Evolutionary conservation across 805 yeast species (phyloP).

Genomic region (Peterozyma toletana): DNA sequence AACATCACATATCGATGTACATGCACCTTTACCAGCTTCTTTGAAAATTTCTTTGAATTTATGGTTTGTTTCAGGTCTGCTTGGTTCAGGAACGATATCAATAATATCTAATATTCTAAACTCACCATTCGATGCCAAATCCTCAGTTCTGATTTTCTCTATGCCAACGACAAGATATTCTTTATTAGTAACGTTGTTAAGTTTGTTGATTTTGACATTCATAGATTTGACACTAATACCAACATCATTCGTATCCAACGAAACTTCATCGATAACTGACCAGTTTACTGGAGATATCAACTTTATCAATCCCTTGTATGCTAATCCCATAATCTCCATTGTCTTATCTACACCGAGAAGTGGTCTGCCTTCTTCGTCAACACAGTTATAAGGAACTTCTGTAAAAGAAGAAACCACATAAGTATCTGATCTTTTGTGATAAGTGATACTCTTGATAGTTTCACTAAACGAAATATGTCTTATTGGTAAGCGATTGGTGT

Average conservation of each 20-base stretch:
- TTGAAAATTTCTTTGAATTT: conserved; percentile 65
- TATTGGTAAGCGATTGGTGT: conserved; percentile 56
- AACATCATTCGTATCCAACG: conserved; percentile 61
- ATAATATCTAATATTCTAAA: conserved; percentile 69
- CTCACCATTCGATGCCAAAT: conserved; percentile 70
- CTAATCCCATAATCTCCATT: conserved; percentile 43
- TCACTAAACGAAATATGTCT: conserved; percentile 44
- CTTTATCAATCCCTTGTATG: conserved; percentile 54
- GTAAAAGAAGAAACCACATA: conserved; percentile 55
- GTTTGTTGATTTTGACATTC: conserved; percentile 35
- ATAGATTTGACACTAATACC: conserved; percentile 50
- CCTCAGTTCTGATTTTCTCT: conserved; percentile 71
- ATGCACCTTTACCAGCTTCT: conserved; percentile 81
- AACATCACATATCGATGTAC: conserved; percentile 66
- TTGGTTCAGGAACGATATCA: conserved; percentile 85
- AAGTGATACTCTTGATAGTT: conserved; percentile 60
- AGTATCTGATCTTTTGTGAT: conserved; percentile 59
- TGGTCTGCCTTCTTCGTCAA: conserved; percentile 68
- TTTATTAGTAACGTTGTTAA: conserved; percentile 20
- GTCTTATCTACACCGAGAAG: conserved; percentile 49
- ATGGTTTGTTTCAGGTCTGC: conserved; percentile 74
- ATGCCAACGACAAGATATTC: conserved; percentile 78
- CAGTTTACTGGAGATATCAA: conserved; percentile 70
- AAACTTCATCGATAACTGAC: conserved; percentile 66
- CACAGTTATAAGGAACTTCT: conserved; percentile 52